Evolutionary conservation across 176 grass and related monocot genomes (phyloP).

Genomic region (Phragmites australis): DNA sequence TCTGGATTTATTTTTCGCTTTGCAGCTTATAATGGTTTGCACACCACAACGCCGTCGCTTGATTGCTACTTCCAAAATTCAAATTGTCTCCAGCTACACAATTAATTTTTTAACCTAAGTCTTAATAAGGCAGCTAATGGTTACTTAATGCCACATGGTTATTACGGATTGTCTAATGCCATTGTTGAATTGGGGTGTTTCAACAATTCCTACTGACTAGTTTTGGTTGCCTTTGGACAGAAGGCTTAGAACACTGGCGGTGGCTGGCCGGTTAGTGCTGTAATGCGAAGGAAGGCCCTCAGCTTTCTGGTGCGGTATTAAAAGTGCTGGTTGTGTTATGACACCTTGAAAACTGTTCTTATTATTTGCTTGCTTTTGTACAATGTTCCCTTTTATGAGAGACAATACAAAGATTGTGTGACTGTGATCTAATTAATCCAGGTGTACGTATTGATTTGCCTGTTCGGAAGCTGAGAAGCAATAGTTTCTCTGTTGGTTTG

Average conservation of each 20-base stretch:
- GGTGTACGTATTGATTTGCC: constrained; percentile 34
- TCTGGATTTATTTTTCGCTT: constrained; percentile 20
- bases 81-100: neutral
- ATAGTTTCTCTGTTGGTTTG: constrained; percentile 32
- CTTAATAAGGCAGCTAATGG: constrained; percentile 29
- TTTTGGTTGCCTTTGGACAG: constrained; percentile 48
- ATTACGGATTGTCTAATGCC: constrained; percentile 17
- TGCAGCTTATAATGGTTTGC: constrained; percentile 37
- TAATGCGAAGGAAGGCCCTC: constrained; percentile 16
- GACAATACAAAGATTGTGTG: constrained; percentile 26
- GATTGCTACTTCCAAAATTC: neutral
- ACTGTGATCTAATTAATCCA: constrained; percentile 30
- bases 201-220: constrained; percentile 36
- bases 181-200: constrained; percentile 6
- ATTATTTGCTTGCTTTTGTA: constrained; percentile 28
- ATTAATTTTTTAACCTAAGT: constrained; percentile 21
- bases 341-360: constrained; percentile 28
- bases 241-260: constrained; percentile 35
- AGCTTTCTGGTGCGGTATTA: constrained; percentile 45
- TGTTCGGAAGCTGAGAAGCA: constrained; percentile 27
- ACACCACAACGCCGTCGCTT: neutral
- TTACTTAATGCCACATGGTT: constrained; percentile 29
- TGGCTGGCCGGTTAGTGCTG: neutral
- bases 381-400: neutral
- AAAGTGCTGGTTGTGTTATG: constrained; percentile 36